phyloP scores from a whole-genome alignment of 148 eudicot genomes.

The Amaranthus hypochondriacus region DNA sequence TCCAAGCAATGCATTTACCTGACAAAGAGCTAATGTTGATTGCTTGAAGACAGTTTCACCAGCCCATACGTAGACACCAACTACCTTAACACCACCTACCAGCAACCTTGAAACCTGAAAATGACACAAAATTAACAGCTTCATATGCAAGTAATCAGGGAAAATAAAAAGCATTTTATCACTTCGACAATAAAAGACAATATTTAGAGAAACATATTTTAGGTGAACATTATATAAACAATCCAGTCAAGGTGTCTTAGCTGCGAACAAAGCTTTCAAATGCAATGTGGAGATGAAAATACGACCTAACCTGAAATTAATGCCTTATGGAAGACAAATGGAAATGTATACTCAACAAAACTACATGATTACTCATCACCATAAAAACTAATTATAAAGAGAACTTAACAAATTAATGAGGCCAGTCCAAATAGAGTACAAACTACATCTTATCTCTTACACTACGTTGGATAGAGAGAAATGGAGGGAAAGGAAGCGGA shows the following conservation, averaged over 20 bases:
- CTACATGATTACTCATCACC: too few species aligned
- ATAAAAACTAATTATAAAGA: too few species aligned
- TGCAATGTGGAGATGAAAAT: too few species aligned
- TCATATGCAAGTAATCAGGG: neutral
- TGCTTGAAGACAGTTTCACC: slow-evolving; percentile 71
- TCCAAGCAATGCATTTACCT: slow-evolving; percentile 39
- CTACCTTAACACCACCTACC: slow-evolving; percentile 80
- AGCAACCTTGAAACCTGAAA: slow-evolving; percentile 86
- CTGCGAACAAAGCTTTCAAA: neutral
- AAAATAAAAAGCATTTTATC: neutral
- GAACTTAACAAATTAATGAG: too few species aligned
- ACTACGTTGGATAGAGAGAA: too few species aligned
- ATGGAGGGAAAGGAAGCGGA: too few species aligned
- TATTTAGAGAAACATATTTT: neutral
- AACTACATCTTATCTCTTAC: too few species aligned
- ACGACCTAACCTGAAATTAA: too few species aligned
- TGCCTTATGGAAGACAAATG: too few species aligned
- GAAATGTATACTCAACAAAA: too few species aligned
- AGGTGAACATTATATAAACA: neutral
- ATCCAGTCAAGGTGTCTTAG: neutral
- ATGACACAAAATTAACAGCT: neutral
- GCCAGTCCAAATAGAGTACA: too few species aligned
- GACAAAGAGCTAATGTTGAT: slow-evolving; percentile 68
- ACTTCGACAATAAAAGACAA: neutral
- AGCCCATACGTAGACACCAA: slow-evolving; percentile 83